A percentile compares a stretch with the other conserved stretches of the same genome.
These are phyloP conservation scores for Candolleomyces efflorescens DNA, from an alignment of 768 basidiomycete species.

Conservation along the genomic window DNA sequence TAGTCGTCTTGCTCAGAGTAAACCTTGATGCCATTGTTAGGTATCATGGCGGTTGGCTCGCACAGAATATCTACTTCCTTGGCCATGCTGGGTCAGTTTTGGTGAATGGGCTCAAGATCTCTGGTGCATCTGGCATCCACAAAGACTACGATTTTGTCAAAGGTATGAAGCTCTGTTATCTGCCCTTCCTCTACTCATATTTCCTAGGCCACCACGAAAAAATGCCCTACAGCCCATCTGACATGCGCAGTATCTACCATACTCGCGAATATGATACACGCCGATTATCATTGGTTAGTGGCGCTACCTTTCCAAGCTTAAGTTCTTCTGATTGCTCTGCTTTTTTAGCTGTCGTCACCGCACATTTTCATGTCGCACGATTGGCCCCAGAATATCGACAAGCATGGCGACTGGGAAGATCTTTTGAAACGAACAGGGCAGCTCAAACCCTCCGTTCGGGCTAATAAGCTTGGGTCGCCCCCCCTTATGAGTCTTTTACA, in stretches of 20 bases:
- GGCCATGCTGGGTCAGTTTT: conserved; percentile 87
- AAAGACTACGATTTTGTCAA: conserved; percentile 67
- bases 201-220: conserved; percentile 70
- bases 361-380: conserved; percentile 92
- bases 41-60: conserved; percentile 96
- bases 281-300: conserved; percentile 66
- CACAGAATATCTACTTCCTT: conserved; percentile 94
- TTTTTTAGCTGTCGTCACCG: conserved; percentile 52
- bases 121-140: conserved; percentile 94
- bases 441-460: conserved; percentile 63
- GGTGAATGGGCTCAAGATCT: conserved; percentile 83
- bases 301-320: conserved; percentile 3
- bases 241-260: conserved; percentile 87
- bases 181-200: background rate
- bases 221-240: conserved; percentile 69
- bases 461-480: conserved; percentile 76
- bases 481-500: conserved; percentile 76
- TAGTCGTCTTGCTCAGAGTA: background rate
- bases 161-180: conserved; percentile 36
- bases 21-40: conserved; percentile 30
- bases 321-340: conserved; percentile 12
- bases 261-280: conserved; percentile 81
- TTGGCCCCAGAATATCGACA: conserved; percentile 88
- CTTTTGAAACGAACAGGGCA: conserved; percentile 76
- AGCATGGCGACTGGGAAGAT: conserved; percentile 62